Evolutionary conservation across 257 asterid genomes (phyloP), one percentile per base, ranked within the genome.

Genomic region (Dorcoceras hygrometricum): DNA sequence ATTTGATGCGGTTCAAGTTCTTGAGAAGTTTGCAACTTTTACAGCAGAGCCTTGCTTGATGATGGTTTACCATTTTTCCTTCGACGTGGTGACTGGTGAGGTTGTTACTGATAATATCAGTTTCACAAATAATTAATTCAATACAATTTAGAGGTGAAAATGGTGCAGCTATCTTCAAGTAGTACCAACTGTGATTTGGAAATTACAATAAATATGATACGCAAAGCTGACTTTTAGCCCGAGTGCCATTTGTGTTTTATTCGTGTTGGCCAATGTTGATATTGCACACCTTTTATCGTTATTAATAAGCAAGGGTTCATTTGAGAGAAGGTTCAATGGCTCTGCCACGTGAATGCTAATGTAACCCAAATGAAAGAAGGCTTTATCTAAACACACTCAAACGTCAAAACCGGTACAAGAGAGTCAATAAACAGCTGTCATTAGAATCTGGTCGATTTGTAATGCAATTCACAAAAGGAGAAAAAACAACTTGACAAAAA

Each of bases 31-130:
- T n/a, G n/a, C n/a, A n/a, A n/a, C n/a, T n/a, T n/a, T n/a, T n/a
- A n/a, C n/a, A 9, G 43, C 34, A 26, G 62, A 69, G 69, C 14
- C 58, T 56, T 60, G 63, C 62, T 36, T 39, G 29, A 36, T 64
- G 54, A 36, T 31, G 10, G 43, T 12, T 56, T 64, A 31, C 66
- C 39, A 48, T 16, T 70, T 66, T 57, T 74, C n/a, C 59, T 24
- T 56, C 64, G 64, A 24, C 23, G 8, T 59, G 48, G 67, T 43
- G 8, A 56, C n/a, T n/a, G n/a, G n/a, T 43, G 8, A 56, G 61
- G 32, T n/a, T 57, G 56, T 32, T 48, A 28, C 61, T 23, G n/a
- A 76, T 54, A 65, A 57, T 59, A 8, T 29, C 56, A 22, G n/a
- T 39, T 39, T 39, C 6, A 28, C 4, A 28, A 28, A 28, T 28